Evolutionary conservation across 1,284 basidiomycete species (phyloP).

Genomic region (Papiliotrema fonsecae): DNA sequence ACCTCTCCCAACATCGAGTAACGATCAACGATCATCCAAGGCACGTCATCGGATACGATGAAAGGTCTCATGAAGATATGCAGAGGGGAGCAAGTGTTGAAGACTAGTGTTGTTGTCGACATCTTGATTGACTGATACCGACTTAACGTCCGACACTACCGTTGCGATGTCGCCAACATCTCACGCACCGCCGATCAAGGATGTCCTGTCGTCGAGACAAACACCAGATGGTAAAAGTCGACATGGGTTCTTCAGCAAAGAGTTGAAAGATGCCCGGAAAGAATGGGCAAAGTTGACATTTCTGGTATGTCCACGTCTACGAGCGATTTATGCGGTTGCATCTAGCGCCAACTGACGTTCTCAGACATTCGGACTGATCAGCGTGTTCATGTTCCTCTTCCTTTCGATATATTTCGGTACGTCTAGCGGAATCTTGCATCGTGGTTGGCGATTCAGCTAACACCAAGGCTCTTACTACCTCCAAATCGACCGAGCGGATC

Average conservation of each 20-base stretch:
- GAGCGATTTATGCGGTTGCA: not conserved
- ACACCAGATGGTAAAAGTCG: slow-evolving; percentile 24
- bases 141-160: too few species aligned
- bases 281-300: slow-evolving; percentile 26
- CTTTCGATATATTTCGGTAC: slow-evolving; percentile 38
- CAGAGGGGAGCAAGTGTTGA: too few species aligned
- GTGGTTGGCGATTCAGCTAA: slow-evolving; percentile 1
- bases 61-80: too few species aligned
- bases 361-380: slow-evolving; percentile 24
- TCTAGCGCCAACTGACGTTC: not conserved
- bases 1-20: too few species aligned
- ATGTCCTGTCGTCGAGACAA: slow-evolving; percentile 9
- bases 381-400: slow-evolving; percentile 25
- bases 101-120: too few species aligned
- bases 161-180: not conserved
- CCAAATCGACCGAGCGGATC: slow-evolving; percentile 18
- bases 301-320: slow-evolving; percentile 14
- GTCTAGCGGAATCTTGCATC: not conserved
- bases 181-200: slow-evolving; percentile 6
- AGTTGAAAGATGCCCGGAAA: slow-evolving; percentile 26
- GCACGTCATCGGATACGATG: too few species aligned
- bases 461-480: slow-evolving; percentile 24
- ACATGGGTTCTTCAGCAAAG: slow-evolving; percentile 21
- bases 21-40: too few species aligned
- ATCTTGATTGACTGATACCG: too few species aligned